Evolutionary conservation across 2,329 filamentous ascomycete species (phyloP).

Genomic region (Blastomyces silverae): DNA sequence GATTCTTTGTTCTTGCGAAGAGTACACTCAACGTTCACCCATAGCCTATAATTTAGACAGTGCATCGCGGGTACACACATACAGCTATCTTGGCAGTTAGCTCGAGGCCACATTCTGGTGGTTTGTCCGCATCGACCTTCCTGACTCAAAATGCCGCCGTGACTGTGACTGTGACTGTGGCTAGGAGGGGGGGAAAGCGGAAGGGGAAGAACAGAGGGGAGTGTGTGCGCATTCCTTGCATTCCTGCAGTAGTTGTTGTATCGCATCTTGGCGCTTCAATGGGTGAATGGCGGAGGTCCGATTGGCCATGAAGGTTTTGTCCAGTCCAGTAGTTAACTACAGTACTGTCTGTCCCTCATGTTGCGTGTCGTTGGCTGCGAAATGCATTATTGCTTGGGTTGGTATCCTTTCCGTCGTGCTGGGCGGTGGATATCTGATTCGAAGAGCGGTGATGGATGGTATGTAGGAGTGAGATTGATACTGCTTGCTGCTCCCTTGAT

Average conservation of each 20-base stretch:
- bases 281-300: background rate
- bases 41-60: background rate
- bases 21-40: background rate
- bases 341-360: no score
- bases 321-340: no score
- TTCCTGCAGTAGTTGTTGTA: background rate
- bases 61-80: background rate
- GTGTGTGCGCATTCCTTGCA: background rate
- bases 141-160: background rate
- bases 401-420: background rate
- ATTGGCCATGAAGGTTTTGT: background rate
- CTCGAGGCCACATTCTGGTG: background rate
- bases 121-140: background rate
- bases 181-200: no score
- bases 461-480: background rate
- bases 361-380: background rate
- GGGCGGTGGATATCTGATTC: background rate
- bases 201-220: background rate
- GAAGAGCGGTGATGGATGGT: background rate
- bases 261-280: background rate
- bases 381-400: background rate
- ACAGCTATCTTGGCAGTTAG: background rate
- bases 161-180: no score
- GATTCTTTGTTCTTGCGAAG: conserved; percentile 6
- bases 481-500: background rate